A percentile compares a stretch with the other conserved stretches of the same genome.
Conservation (phyloP, 2,329 filamentous ascomycete species). For the Teratosphaeria viscida region DNA sequence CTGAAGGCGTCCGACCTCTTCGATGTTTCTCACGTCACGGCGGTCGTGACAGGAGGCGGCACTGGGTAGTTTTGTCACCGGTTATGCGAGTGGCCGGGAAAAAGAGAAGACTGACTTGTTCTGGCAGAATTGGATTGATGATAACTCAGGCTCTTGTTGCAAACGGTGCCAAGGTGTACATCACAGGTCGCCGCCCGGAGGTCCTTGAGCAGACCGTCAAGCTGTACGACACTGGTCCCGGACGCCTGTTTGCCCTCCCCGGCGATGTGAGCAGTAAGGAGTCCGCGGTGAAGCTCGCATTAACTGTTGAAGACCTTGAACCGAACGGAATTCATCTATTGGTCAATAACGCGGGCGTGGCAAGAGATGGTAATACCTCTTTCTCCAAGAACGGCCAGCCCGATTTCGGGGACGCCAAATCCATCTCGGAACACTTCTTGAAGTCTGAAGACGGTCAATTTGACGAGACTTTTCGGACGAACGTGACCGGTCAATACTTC, state of each 20-base stretch:
- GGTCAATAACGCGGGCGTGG: conserved; percentile 40
- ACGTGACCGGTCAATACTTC: conserved; percentile 42
- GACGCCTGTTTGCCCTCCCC: conserved; percentile 28
- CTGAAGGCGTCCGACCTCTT: conserved; percentile 34
- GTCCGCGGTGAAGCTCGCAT: conserved; percentile 28
- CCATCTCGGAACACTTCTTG: conserved; percentile 42
- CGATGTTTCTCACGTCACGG: conserved; percentile 36
- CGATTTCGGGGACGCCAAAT: conserved; percentile 36
- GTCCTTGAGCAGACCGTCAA: conserved; percentile 36
- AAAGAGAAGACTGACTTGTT: background rate
- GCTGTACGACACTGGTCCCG: conserved; percentile 36
- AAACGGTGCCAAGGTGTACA: conserved; percentile 36
- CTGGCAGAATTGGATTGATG: conserved; percentile 25
- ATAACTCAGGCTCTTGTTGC: conserved; percentile 27
- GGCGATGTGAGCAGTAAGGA: conserved; percentile 44
- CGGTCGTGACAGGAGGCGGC: conserved; percentile 36
- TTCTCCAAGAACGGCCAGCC: conserved; percentile 33
- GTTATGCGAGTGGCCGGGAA: background rate
- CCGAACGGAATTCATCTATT: conserved; percentile 44
- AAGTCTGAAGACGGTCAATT: conserved; percentile 37
- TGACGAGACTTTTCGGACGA: conserved; percentile 39
- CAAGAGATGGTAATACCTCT: background rate
- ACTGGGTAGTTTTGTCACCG: conserved; percentile 19
- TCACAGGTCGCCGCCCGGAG: conserved; percentile 36
- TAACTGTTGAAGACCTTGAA: conserved; percentile 35